A percentile compares a stretch with the other conserved stretches of the same genome.
phyloP scores from a whole-genome alignment of 164 flowering plant species.

The Echeveria elegans region DNA sequence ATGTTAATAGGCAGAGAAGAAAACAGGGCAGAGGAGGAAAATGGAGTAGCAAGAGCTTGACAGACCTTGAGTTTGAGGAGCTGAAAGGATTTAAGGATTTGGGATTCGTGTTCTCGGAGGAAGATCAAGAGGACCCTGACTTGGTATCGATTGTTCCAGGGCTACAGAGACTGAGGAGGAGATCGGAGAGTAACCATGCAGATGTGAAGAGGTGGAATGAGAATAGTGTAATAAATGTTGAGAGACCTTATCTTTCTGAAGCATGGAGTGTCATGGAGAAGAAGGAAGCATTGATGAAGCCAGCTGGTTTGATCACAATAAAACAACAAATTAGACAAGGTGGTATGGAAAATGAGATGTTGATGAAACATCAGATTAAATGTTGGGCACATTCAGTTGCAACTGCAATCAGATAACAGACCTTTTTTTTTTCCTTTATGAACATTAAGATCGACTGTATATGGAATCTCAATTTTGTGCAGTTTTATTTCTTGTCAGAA shows the following conservation, averaged over 20 bases:
- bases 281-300: conserved; percentile 3
- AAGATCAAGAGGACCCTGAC: not conserved
- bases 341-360: not conserved
- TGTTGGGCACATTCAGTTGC: conserved; percentile 5
- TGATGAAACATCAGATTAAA: not conserved
- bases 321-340: not conserved
- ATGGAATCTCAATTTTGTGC: not conserved
- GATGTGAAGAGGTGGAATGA: no score
- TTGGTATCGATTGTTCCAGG: not conserved
- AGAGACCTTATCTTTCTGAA: conserved; percentile 2
- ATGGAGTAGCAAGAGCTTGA: not conserved
- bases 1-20: not conserved
- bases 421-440: not conserved
- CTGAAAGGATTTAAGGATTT: not conserved
- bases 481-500: no score
- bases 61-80: conserved; percentile 6
- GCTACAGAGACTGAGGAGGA: not conserved
- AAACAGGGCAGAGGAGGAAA: not conserved
- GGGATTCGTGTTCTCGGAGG: not conserved
- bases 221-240: not conserved
- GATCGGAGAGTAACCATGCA: not conserved
- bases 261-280: conserved; percentile 1
- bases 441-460: not conserved
- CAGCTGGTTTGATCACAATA: not conserved
- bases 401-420: not conserved